phyloP scores from a whole-genome alignment of 352 stramenopile species.

The Bremia lactucae region DNA sequence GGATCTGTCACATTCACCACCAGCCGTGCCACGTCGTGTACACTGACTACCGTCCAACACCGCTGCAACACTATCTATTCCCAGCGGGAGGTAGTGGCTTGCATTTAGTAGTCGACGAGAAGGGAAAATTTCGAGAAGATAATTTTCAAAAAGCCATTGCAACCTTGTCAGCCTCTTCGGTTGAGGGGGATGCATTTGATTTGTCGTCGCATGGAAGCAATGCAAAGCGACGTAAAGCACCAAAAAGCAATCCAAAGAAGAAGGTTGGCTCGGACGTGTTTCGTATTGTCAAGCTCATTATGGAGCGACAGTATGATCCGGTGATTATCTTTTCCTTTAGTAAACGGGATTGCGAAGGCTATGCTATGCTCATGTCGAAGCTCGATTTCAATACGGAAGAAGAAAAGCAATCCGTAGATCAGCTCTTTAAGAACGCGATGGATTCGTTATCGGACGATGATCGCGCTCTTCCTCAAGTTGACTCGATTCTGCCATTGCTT shows the following conservation, averaged over 20 bases:
- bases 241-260: slow-evolving; percentile 72
- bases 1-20: slow-evolving; percentile 98
- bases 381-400: slow-evolving; percentile 97
- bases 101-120: slow-evolving; percentile 99
- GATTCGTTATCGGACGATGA: slow-evolving; percentile 95
- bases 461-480: slow-evolving; percentile 94
- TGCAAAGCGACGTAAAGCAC: slow-evolving; percentile 50
- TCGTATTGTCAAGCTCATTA: slow-evolving; percentile 97
- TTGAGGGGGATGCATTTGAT: slow-evolving; percentile 52
- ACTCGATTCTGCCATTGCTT: slow-evolving; percentile 93
- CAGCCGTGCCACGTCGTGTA: slow-evolving; percentile 99
- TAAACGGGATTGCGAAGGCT: slow-evolving; percentile 96
- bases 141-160: slow-evolving; percentile 94
- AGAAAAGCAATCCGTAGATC: slow-evolving; percentile 94
- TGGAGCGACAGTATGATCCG: slow-evolving; percentile 94
- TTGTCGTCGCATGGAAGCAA: slow-evolving; percentile 71
- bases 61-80: slow-evolving; percentile 99
- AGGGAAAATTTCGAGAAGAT: slow-evolving; percentile 95
- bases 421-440: slow-evolving; percentile 97
- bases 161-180: slow-evolving; percentile 51
- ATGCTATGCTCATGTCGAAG: slow-evolving; percentile 87
- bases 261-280: slow-evolving; percentile 92
- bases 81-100: slow-evolving; percentile 92
- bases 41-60: slow-evolving; percentile 98
- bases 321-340: slow-evolving; percentile 99